phyloP scores from a whole-genome alignment of 2,329 filamentous ascomycete species.

The Talaromyces atroroseus region DNA sequence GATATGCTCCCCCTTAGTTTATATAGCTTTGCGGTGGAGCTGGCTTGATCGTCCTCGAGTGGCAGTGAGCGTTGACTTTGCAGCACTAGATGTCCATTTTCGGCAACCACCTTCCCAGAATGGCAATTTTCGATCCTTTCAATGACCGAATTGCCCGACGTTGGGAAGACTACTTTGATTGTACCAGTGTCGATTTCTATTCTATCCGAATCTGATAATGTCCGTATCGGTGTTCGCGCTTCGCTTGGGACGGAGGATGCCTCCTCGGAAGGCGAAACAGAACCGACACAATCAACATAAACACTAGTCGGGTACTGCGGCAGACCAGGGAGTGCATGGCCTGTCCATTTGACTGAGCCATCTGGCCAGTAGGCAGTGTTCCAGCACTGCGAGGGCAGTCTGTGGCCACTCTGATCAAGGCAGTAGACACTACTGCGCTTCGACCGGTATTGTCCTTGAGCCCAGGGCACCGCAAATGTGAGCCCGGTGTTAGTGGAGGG shows the following conservation, averaged over 20 bases:
- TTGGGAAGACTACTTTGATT: slow-evolving; percentile 40
- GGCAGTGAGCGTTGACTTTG: slow-evolving; percentile 47
- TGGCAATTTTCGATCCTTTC: slow-evolving; percentile 34
- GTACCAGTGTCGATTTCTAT: slow-evolving; percentile 45
- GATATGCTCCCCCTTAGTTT: slow-evolving; percentile 49
- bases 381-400: slow-evolving; percentile 49
- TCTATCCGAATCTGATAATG: slow-evolving; percentile 17
- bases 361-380: slow-evolving; percentile 56
- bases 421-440: slow-evolving; percentile 34
- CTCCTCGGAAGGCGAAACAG: slow-evolving; percentile 17
- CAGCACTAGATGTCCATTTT: slow-evolving; percentile 48
- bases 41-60: slow-evolving; percentile 34
- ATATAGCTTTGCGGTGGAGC: slow-evolving; percentile 37
- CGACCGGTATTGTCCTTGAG: slow-evolving; percentile 35
- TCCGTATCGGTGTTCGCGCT: neutral
- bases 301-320: slow-evolving; percentile 40
- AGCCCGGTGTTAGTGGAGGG: slow-evolving; percentile 33
- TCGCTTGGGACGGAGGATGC: no score
- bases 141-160: slow-evolving; percentile 37
- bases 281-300: slow-evolving; percentile 27
- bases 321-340: slow-evolving; percentile 48
- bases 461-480: slow-evolving; percentile 43
- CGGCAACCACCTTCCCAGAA: slow-evolving; percentile 40
- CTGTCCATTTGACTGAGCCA: slow-evolving; percentile 58
- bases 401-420: slow-evolving; percentile 20